Percentiles rank a stretch among this genome's conserved stretches.
phyloP scores from a whole-genome alignment of 2,329 filamentous ascomycete species.

The Camillea tinctor region DNA sequence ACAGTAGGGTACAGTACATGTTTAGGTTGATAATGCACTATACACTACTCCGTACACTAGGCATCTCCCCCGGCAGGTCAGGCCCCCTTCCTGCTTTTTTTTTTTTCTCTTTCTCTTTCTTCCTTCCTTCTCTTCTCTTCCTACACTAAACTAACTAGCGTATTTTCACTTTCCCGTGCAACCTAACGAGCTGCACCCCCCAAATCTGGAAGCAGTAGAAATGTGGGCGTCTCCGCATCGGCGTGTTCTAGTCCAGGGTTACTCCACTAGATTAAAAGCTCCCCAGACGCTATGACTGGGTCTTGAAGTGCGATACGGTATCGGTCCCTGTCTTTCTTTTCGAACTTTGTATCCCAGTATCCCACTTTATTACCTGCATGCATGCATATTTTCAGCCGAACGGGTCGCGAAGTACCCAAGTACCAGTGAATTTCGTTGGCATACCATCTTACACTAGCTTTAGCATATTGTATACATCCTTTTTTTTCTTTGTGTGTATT shows the following conservation, averaged over 20 bases:
- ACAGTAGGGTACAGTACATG: too few species aligned
- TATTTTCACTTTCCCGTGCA: too few species aligned
- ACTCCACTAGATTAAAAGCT: not conserved
- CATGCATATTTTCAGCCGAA: not conserved
- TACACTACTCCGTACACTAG: too few species aligned
- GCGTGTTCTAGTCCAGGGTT: not conserved
- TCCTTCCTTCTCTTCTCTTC: too few species aligned
- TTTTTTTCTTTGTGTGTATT: not conserved
- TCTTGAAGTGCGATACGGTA: not conserved
- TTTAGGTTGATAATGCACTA: too few species aligned
- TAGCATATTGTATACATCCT: not conserved
- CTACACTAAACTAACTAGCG: too few species aligned
- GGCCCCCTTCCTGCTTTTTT: too few species aligned
- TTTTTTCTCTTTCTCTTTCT: too few species aligned
- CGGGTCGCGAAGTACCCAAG: not conserved
- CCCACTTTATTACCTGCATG: not conserved
- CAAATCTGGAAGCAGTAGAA: not conserved
- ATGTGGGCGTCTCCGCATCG: not conserved
- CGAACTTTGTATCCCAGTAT: not conserved
- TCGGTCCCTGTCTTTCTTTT: not conserved
- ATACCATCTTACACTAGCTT: not conserved
- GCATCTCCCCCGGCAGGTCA: too few species aligned
- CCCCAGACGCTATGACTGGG: not conserved
- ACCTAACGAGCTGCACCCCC: too few species aligned
- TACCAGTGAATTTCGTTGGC: not conserved